Base-by-base conservation (phyloP, 805 yeast species). In the Yarrowia hollandica region DNA sequence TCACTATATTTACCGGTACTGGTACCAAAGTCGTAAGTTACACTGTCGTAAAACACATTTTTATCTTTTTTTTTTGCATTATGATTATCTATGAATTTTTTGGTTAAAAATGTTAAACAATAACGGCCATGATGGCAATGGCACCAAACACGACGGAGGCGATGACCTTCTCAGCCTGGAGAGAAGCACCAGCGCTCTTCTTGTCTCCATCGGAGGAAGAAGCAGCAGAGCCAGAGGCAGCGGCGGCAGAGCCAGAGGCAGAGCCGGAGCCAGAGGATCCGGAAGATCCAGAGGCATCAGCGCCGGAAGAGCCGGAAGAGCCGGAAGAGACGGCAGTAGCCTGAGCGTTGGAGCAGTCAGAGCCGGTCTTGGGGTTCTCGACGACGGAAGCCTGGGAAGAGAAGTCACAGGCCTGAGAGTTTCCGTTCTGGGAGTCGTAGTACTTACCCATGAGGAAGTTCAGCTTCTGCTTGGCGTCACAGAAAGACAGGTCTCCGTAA, bases 401-500 rank as follows among this genome's bases (percentile, higher is more conserved):
- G 71, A 86, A 88, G 71, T 81, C 82, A 75, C 96, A 88, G 60
- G 86, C 91, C 55, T 80, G 71, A 1, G 71, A 60, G 50, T 65
- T 63, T 54, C 71, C 69, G 63, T 74, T 75, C 62, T 84, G 78
- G 35, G 73, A 74, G 54, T 70, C 70, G 71, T 83, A 83, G 77
- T 88, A 88, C 63, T 72, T 71, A 77, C 87, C 84, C 71, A 88
- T 73, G 60, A 86, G 72, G 73, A 72, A 88, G 59, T 85, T 81
- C 66, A 88, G 78, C 75, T 85, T 82, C 59, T 84, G 86, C 75
- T 83, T 80, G 64, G 85, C 77, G 39, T 82, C 77, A 73, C 96
- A 89, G 80, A 76, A 85, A 1, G 90, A 84, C 72, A 74, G 80
- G n/a, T 81, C 79, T 65, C 96, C 96, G 69, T 87, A 88, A 4